phyloP scores from a whole-genome alignment of 139 green algal species.

The Chlamydomonas sp. region DNA sequence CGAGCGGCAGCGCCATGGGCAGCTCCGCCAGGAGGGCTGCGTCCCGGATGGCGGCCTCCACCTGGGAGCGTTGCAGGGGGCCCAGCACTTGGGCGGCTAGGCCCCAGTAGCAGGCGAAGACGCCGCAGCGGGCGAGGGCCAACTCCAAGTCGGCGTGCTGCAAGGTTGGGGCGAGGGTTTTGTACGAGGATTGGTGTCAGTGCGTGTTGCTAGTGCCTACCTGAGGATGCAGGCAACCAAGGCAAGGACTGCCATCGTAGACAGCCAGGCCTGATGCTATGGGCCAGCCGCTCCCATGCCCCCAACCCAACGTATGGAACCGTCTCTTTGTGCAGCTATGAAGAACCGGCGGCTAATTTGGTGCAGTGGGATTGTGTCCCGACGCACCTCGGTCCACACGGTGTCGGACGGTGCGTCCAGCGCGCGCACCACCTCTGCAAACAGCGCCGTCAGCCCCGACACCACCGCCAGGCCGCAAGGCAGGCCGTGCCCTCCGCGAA shows the following conservation, averaged over 20 bases:
- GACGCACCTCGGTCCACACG: conserved; percentile 8
- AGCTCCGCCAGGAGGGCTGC: conserved; percentile 12
- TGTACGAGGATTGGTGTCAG: not conserved
- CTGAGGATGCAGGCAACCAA: no score
- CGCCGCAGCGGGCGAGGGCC: conserved; percentile 38
- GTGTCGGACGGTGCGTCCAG: conserved; percentile 25
- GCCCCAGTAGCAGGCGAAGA: conserved; percentile 45
- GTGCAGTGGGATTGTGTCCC: no score
- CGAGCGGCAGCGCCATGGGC: conserved; percentile 24
- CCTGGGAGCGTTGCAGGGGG: not conserved
- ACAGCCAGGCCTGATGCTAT: no score
- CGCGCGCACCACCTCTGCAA: conserved; percentile 30
- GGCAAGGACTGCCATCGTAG: no score
- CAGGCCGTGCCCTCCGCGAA: conserved; percentile 16
- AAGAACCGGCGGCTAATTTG: no score
- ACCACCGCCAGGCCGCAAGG: conserved; percentile 25
- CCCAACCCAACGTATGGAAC: no score
- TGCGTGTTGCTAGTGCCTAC: not conserved
- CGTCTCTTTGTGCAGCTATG: no score
- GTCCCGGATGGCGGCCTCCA: conserved; percentile 36
- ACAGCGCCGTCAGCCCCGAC: conserved; percentile 3
- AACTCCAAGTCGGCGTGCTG: conserved; percentile 36
- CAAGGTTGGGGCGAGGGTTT: not conserved
- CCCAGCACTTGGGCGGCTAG: conserved; percentile 39
- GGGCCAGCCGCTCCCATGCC: no score